Percentiles rank a stretch among this genome's conserved stretches.
Conservation (phyloP, 768 basidiomycete species). For the Lactarius psammicola region DNA sequence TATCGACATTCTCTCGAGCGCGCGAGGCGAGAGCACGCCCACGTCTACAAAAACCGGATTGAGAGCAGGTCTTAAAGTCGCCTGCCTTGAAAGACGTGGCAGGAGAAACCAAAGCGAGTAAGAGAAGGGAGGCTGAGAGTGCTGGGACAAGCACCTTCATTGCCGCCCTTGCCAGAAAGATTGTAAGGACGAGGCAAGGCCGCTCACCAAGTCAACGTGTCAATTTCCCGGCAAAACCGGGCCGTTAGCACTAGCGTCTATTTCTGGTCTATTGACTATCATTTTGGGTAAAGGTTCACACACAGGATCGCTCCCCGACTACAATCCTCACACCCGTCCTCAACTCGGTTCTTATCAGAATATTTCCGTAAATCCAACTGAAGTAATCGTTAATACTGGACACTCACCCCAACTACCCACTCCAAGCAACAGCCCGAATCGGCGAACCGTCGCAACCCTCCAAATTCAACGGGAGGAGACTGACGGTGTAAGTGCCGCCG, state of each 20-base stretch:
- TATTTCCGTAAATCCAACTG: neutral
- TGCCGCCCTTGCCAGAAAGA: constrained; percentile 6
- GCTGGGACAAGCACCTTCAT: constrained; percentile 27
- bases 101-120: constrained; percentile 35
- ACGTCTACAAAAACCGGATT: constrained; percentile 92
- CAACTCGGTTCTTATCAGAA: constrained; percentile 8
- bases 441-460: constrained; percentile 64
- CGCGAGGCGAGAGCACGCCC: constrained; percentile 81
- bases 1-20: constrained; percentile 52
- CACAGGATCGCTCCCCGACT: neutral
- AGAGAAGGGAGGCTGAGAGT: constrained; percentile 32
- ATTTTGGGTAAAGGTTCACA: neutral
- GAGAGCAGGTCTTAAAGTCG: constrained; percentile 94
- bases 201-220: neutral
- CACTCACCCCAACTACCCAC: neutral
- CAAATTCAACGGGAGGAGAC: constrained; percentile 59
- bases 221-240: neutral
- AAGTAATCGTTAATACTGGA: neutral
- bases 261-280: neutral
- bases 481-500: constrained; percentile 44
- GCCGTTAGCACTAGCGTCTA: neutral
- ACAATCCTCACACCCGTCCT: neutral
- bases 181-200: too few relatives aligned
- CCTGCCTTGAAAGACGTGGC: constrained; percentile 65
- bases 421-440: constrained; percentile 65